phyloP scores from a whole-genome alignment of 805 yeast species.

The Candida morakotiae region DNA sequence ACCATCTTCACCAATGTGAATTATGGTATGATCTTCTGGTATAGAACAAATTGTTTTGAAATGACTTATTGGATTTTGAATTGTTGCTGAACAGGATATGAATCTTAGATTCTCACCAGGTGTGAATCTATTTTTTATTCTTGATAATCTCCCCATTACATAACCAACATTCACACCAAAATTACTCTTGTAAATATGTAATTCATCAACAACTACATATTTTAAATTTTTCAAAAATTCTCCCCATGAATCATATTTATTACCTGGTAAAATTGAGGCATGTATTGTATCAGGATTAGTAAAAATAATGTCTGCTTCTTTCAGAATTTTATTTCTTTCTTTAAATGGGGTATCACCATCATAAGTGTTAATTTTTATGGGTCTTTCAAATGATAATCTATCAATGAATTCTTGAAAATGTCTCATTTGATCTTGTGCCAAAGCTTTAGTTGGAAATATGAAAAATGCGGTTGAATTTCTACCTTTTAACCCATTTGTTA shows the following conservation, averaged over 20 bases:
- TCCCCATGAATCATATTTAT: constrained; percentile 65
- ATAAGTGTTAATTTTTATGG: constrained; percentile 66
- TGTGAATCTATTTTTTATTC: constrained; percentile 36
- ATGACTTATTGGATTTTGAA: constrained; percentile 67
- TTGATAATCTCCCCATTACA: constrained; percentile 72
- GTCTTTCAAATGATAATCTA: constrained; percentile 39
- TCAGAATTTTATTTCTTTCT: constrained; percentile 50
- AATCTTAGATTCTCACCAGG: constrained; percentile 48
- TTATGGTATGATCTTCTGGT: constrained; percentile 36
- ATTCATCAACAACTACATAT: constrained; percentile 76
- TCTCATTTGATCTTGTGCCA: constrained; percentile 94
- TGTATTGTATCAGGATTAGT: constrained; percentile 96
- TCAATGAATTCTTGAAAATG: constrained; percentile 60
- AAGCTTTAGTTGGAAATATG: constrained; percentile 93
- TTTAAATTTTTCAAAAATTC: constrained; percentile 59
- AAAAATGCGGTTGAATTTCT: constrained; percentile 66
- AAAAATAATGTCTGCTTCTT: constrained; percentile 72
- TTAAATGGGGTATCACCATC: constrained; percentile 87
- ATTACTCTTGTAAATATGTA: constrained; percentile 84
- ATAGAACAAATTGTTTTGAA: constrained; percentile 75
- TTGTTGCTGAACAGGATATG: constrained; percentile 93
- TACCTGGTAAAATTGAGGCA: constrained; percentile 69
- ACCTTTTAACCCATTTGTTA: constrained; percentile 25
- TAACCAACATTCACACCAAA: constrained; percentile 92
- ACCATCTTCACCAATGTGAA: constrained; percentile 73